phyloP scores from a whole-genome alignment of 1,284 basidiomycete genomes.

The Psilocybe mexicana region DNA sequence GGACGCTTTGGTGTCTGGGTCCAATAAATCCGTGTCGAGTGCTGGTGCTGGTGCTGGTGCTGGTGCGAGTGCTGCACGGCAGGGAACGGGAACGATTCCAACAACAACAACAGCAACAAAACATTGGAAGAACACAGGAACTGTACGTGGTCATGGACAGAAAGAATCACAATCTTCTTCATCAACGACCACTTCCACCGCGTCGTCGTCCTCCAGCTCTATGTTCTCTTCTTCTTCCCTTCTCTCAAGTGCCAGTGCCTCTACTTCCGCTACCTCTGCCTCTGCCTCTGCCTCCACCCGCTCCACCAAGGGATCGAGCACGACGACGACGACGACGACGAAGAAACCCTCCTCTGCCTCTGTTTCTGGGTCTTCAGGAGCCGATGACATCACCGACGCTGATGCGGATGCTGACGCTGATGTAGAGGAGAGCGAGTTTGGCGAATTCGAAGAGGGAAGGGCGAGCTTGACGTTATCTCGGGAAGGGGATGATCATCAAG shows the following conservation, averaged over 20 bases:
- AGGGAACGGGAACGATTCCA: background rate
- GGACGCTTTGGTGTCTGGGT: background rate
- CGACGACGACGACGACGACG: constrained; percentile 5
- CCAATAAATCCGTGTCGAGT: background rate
- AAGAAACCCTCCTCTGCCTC: background rate
- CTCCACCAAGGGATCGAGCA: constrained; percentile 7
- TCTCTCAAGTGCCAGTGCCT: constrained; percentile 11
- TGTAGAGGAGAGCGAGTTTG: constrained; percentile 18
- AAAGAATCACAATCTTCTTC: constrained; percentile 24
- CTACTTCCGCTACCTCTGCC: constrained; percentile 15
- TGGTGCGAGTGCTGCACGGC: too few relatives aligned
- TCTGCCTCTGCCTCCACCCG: background rate
- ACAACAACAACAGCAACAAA: background rate
- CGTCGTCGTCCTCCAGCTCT: background rate
- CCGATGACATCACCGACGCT: too few relatives aligned
- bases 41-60: too few relatives aligned
- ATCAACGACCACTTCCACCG: constrained; percentile 12
- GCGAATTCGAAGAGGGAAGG: constrained; percentile 15
- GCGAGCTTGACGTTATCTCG: background rate
- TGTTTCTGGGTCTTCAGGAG: background rate
- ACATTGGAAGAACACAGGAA: background rate
- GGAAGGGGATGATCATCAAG: background rate
- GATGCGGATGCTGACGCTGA: constrained; percentile 11
- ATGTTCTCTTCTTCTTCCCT: constrained; percentile 10
- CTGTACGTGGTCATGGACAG: constrained; percentile 16